Base-by-base conservation (phyloP, 2,329 filamentous ascomycete genomes). In the Massarina eburnea region DNA sequence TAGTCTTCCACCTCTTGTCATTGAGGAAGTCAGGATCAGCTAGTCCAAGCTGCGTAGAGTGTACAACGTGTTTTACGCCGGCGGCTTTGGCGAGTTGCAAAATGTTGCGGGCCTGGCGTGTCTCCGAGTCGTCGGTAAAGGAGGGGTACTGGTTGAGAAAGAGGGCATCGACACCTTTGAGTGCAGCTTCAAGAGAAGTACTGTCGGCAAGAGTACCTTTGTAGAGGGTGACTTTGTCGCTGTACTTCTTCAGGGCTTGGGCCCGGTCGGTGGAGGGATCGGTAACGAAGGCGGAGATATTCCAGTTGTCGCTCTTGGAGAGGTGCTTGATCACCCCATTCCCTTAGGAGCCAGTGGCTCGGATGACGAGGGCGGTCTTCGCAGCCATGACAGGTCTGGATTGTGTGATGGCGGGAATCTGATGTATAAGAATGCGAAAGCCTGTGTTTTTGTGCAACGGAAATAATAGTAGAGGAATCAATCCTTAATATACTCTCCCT, bases 251-350 rank as follows among this genome's bases (percentile, higher is more conserved):
- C 12, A 74, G 59, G 1, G 43, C 51, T 19, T 60, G 49, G 8
- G 66, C 60, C 1, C 59, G 49, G 1, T 55, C 37, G 7, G 67
- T 56, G 21, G 58, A 43, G 5, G 50, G 35, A 32, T 68, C 62
- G 37, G 59, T 54, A 2, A 69, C 64, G 15, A 73, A 59, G 2
- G 66, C 65, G 50, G 70, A 65, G 4, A 70, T 52, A 24, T 57
- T 51, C 50, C 62, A 58, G 22, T 54, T 57, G n/a, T n/a, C 12
- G 1, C 58, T 17, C 32, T 58, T 45, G 18, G 61, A 48, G 1
- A 72, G 54, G 41, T 68, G 54, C 18, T 59, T 46, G 38, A 58
- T 51, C 7, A 67, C 49, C 15, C 30, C 57, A 29, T 39, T 51
- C 3, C 56, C 52, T 47, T 59, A 56, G 9, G 41, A 36, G 41